Evolutionary conservation across 2,329 filamentous ascomycete genomes (phyloP).

Genomic region (Aspergillus versicolor): DNA sequence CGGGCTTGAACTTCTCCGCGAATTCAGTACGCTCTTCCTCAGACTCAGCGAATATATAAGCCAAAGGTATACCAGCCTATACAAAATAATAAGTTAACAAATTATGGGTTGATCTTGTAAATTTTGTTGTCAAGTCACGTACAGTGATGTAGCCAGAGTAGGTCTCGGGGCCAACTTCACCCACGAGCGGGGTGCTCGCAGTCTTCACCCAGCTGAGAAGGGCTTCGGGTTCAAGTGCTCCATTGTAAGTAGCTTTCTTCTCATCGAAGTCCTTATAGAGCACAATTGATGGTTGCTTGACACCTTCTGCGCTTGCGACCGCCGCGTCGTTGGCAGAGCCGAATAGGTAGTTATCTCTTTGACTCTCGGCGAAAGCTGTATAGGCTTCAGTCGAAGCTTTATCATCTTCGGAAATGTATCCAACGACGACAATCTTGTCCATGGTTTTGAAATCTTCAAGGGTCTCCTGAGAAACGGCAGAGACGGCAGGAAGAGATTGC

Average conservation of each 20-base stretch:
- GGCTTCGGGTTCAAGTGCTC: conserved; percentile 76
- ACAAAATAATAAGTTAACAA: not conserved
- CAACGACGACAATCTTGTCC: conserved; percentile 94
- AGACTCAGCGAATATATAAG: conserved; percentile 96
- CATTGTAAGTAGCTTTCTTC: conserved; percentile 81
- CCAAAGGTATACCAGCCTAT: conserved; percentile 80
- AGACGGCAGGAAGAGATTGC: conserved; percentile 92
- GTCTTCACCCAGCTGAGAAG: conserved; percentile 83
- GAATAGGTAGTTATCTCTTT: conserved; percentile 91
- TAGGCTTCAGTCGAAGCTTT: conserved; percentile 88
- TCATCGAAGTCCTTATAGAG: conserved; percentile 98
- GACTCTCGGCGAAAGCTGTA: conserved; percentile 66
- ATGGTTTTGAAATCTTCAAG: conserved; percentile 95
- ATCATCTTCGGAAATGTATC: conserved; percentile 76
- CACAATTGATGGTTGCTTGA: conserved; percentile 81
- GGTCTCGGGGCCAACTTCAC: conserved; percentile 95
- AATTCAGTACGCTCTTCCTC: conserved; percentile 82
- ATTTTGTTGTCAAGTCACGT: conserved; percentile 29
- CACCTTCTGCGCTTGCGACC: conserved; percentile 85
- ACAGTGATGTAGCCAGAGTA: conserved; percentile 91
- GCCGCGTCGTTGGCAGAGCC: conserved; percentile 79
- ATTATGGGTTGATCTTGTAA: not conserved
- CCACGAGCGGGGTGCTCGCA: conserved; percentile 83
- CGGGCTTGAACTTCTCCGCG: conserved; percentile 72
- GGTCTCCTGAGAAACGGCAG: conserved; percentile 73